Percentiles rank a stretch among this genome's conserved stretches.
Evolutionary conservation across 805 yeast species (phyloP).

Genomic region (Schwanniomyces sp.): DNA sequence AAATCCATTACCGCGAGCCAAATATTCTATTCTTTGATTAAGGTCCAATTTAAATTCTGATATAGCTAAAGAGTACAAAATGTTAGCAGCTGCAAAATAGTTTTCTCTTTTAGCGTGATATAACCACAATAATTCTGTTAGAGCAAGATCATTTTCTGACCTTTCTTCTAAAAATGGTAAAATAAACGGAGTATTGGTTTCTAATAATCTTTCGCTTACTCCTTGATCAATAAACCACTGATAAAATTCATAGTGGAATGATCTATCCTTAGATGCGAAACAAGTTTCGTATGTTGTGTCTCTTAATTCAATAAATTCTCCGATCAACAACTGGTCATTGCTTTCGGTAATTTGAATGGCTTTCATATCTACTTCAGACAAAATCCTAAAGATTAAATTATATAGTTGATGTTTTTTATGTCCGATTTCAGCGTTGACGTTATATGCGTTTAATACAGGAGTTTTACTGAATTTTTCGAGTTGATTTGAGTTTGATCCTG

Average conservation of each 20-base stretch:
- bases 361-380: slow-evolving; percentile 67
- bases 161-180: slow-evolving; percentile 73
- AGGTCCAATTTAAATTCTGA: slow-evolving; percentile 70
- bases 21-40: slow-evolving; percentile 76
- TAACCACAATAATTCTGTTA: slow-evolving; percentile 85
- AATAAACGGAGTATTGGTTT: slow-evolving; percentile 78
- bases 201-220: slow-evolving; percentile 71
- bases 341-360: slow-evolving; percentile 47
- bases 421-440: slow-evolving; percentile 12
- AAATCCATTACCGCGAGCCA: slow-evolving; percentile 91
- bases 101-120: slow-evolving; percentile 82
- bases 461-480: neutral
- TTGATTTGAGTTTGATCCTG: neutral
- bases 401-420: slow-evolving; percentile 50
- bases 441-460: slow-evolving; percentile 3
- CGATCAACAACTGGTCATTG: slow-evolving; percentile 39
- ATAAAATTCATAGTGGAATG: slow-evolving; percentile 90
- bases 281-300: slow-evolving; percentile 75
- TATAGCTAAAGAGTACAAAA: slow-evolving; percentile 65
- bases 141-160: slow-evolving; percentile 59
- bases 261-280: slow-evolving; percentile 70
- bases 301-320: slow-evolving; percentile 58
- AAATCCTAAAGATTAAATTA: slow-evolving; percentile 70
- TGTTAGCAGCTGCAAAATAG: slow-evolving; percentile 81
- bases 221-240: slow-evolving; percentile 88